These are phyloP conservation scores for Mycena vulgaris DNA, from an alignment of 768 basidiomycete genomes.

Conservation along the genomic window DNA sequence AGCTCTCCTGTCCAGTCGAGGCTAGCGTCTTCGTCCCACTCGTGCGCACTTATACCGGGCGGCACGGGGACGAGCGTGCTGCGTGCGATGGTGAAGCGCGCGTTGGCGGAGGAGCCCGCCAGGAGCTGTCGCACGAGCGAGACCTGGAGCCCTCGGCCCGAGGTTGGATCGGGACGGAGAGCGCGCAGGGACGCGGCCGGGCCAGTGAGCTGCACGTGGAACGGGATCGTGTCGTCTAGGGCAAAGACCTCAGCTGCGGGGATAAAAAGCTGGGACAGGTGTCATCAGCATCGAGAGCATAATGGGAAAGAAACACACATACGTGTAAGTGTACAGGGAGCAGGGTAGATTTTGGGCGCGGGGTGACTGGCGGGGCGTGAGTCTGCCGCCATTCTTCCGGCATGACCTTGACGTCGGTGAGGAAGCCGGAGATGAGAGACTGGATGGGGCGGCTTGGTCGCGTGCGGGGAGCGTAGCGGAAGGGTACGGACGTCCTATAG, in stretches of 20 bases:
- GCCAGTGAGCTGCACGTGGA: conserved; percentile 27
- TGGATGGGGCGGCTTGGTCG: conserved; percentile 13
- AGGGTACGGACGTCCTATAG: not conserved
- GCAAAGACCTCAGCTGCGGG: conserved; percentile 13
- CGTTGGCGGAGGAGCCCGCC: not conserved
- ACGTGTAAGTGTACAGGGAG: conserved; percentile 12
- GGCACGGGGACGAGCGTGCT: not conserved
- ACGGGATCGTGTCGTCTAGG: conserved; percentile 15
- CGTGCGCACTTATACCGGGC: not conserved
- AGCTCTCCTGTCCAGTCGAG: conserved; percentile 25
- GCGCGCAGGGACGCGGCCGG: conserved; percentile 10
- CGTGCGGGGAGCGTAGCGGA: conserved; percentile 24
- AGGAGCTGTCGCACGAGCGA: conserved; percentile 23
- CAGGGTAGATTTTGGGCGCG: not conserved
- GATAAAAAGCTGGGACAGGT: conserved; percentile 18
- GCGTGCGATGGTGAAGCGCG: not conserved
- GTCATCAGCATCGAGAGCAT: not conserved
- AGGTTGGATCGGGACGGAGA: not conserved
- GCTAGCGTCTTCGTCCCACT: not conserved
- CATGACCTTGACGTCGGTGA: conserved; percentile 21
- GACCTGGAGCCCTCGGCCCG: not conserved
- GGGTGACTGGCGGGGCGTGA: not conserved
- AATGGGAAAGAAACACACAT: not conserved
- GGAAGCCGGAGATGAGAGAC: conserved; percentile 12
- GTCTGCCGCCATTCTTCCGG: conserved; percentile 22